Conservation (phyloP, 164 flowering plant species). For the Buxus sempervirens region DNA sequence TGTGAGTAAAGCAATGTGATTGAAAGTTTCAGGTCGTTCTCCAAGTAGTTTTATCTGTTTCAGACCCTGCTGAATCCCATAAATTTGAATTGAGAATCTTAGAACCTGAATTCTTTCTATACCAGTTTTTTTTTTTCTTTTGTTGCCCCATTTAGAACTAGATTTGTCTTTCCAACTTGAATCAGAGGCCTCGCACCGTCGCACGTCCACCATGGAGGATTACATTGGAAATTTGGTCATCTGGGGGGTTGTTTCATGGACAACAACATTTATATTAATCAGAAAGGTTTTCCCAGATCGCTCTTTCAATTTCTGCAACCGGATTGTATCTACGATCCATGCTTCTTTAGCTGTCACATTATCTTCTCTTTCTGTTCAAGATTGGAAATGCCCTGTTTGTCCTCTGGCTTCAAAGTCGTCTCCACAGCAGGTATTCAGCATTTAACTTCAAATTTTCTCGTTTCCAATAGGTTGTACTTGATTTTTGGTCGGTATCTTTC, state of each 20-base stretch:
- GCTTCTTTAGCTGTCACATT: conserved; percentile 59
- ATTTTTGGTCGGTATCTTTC: too few relatives aligned
- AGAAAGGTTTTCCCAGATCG: conserved; percentile 51
- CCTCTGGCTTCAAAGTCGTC: conserved; percentile 68
- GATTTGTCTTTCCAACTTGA: too few relatives aligned
- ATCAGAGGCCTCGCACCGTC: background rate
- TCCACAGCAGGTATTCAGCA: conserved; percentile 49
- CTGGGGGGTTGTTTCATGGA: conserved; percentile 57
- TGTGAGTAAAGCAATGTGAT: too few relatives aligned
- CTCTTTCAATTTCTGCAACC: conserved; percentile 73
- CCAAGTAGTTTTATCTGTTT: background rate
- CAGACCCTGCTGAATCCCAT: background rate
- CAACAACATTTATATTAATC: conserved; percentile 36
- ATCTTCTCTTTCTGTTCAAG: conserved; percentile 60
- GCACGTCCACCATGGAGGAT: conserved; percentile 45
- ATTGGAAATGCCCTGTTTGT: conserved; percentile 77
- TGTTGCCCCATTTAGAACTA: background rate
- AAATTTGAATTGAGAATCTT: background rate
- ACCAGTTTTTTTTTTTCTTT: background rate
- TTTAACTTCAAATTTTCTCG: too few relatives aligned
- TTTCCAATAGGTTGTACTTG: too few relatives aligned
- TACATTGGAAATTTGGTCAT: conserved; percentile 38
- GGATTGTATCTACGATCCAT: conserved; percentile 69
- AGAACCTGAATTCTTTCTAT: background rate
- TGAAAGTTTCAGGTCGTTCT: too few relatives aligned